Conservation (phyloP, 2,329 filamentous ascomycete genomes). For the Ophiostoma populinum region DNA sequence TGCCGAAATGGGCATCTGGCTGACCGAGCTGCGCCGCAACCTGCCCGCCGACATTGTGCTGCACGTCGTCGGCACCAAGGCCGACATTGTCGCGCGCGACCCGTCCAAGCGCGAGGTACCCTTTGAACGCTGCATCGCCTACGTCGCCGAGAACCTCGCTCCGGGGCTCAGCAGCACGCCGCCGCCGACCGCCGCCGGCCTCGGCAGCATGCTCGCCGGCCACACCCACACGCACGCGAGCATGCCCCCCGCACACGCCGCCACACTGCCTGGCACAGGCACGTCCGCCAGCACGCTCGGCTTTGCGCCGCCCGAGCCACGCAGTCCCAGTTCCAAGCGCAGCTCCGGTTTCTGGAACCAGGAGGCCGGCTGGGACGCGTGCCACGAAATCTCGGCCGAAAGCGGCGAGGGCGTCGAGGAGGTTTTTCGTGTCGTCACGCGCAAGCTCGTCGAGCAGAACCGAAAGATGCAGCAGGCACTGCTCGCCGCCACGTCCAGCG, state of each 20-base stretch:
- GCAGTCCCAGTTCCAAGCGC: constrained; percentile 44
- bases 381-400: constrained; percentile 90
- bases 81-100: constrained; percentile 76
- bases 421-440: constrained; percentile 60
- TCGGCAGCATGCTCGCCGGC: constrained; percentile 8
- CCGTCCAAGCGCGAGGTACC: constrained; percentile 66
- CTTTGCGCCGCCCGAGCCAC: constrained; percentile 26
- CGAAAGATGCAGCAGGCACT: constrained; percentile 44
- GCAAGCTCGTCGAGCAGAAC: constrained; percentile 47
- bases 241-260: constrained; percentile 8
- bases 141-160: constrained; percentile 80
- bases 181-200: constrained; percentile 38
- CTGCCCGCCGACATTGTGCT: constrained; percentile 64
- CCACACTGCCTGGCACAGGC: constrained; percentile 3
- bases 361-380: constrained; percentile 90
- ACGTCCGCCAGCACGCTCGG: constrained; percentile 12
- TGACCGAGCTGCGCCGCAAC: constrained; percentile 68
- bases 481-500: constrained; percentile 33
- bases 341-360: constrained; percentile 76
- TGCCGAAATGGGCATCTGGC: constrained; percentile 82
- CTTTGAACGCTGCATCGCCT: constrained; percentile 90
- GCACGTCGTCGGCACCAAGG: constrained; percentile 89
- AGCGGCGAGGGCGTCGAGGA: constrained; percentile 92
- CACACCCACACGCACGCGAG: constrained; percentile 2
- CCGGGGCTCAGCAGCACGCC: constrained; percentile 51